Base-by-base conservation (phyloP, 2,329 filamentous ascomycete genomes). In the Hypoxylon sp. region DNA sequence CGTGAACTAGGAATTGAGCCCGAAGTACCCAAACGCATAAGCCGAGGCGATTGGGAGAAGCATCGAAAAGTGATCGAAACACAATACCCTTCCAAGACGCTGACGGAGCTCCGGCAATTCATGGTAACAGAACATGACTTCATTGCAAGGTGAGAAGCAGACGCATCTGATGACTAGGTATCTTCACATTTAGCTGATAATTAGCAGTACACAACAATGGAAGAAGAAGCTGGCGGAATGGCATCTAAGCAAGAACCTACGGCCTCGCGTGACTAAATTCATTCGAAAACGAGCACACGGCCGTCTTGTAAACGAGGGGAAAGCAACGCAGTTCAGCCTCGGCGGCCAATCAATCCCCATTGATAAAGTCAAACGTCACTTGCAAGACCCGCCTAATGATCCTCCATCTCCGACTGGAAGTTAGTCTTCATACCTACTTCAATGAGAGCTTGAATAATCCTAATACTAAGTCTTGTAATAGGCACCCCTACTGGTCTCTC, bases 201-300 rank as follows among this genome's bases (percentile, higher is more conserved):
- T 30, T 17, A 17, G 11, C 21, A 48, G 43, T 25, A 48, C 43
- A 14, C 46, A 51, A 34, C 48, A 51, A n/a, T 51, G 48, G 48
- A 51, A 51, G 9, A 49, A 51, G n/a, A 51, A 51, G 30, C n/a
- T 51, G 5, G 25, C n/a, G 28, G 48, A 51, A 51, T 51, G 48
- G 48, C 28, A 13, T 14, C 13, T 51, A 10, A 34, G 48, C 14
- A 51, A 51, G 28, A 51, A 51, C 9, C 23, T 51, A 7, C 14
- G 30, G 14, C 48, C 48, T 19, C 48, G 14, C 21, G 25, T 19
- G 17, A 34, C 30, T 1, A 51, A 34, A 11, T 51, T 51, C 28
- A 51, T 51, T 21, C 48, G 30, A 34, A 51, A 34, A 51, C 25
- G 30, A 34, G 17, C 48, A 34, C 23, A 17, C 23, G 14, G 46